Conservation (phyloP, 2,329 filamentous ascomycete species). For the Raffaelea ambrosiae region DNA sequence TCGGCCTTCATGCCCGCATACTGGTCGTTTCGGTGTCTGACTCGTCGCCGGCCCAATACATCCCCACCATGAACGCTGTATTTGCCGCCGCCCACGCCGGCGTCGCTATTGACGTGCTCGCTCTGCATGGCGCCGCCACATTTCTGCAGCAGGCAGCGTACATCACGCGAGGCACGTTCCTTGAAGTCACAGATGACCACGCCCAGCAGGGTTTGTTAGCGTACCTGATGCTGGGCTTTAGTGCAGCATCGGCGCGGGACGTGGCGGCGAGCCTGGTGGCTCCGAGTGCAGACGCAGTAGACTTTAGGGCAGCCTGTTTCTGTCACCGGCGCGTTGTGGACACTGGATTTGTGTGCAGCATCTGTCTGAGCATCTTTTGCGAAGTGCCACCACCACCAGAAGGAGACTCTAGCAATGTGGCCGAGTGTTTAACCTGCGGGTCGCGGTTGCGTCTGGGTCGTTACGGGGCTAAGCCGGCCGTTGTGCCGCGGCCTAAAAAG, state of each 20-base stretch:
- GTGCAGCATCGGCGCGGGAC: constrained; percentile 21
- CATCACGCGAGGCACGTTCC: constrained; percentile 51
- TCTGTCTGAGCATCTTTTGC: constrained; percentile 93
- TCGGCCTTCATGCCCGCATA: constrained; percentile 68
- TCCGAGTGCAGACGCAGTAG: constrained; percentile 77
- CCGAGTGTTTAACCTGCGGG: constrained; percentile 74
- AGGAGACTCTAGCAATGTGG: constrained; percentile 25
- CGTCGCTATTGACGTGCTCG: constrained; percentile 87
- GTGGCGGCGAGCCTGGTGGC: constrained; percentile 46
- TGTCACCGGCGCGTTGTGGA: constrained; percentile 89
- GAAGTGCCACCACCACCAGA: constrained; percentile 33
- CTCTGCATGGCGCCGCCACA: constrained; percentile 76
- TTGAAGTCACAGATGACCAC: constrained; percentile 31
- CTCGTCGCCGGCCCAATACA: constrained; percentile 81
- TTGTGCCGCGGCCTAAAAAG: constrained; percentile 62
- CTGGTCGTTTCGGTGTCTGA: constrained; percentile 85
- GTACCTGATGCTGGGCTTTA: constrained; percentile 89
- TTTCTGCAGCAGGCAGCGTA: constrained; percentile 84
- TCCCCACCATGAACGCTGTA: constrained; percentile 96
- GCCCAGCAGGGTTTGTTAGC: constrained; percentile 73
- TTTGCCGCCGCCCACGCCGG: constrained; percentile 85
- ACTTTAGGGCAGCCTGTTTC: constrained; percentile 97
- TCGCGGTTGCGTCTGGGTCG: constrained; percentile 66
- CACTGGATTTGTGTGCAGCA: constrained; percentile 89
- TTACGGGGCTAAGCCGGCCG: constrained; percentile 69